Percentiles rank a stretch among this genome's conserved stretches.
Evolutionary conservation across 2,329 filamentous ascomycete species (phyloP).

Genomic region (Hypoxylon rubiginosum): DNA sequence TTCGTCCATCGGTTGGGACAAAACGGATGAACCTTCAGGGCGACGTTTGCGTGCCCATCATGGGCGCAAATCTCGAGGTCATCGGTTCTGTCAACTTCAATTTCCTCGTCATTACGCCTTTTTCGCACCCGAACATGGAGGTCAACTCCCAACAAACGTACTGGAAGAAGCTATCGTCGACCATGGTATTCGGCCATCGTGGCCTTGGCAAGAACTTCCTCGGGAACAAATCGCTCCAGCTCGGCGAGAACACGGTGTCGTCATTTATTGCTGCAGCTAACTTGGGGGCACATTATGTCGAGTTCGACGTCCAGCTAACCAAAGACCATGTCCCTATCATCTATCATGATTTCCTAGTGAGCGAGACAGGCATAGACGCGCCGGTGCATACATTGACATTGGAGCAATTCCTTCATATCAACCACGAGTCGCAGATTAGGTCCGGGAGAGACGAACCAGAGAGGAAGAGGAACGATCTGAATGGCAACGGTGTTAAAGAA

Average conservation of each 20-base stretch:
- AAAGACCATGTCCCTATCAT: constrained; percentile 99
- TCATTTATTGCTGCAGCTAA: constrained; percentile 98
- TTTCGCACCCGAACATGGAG: constrained; percentile 93
- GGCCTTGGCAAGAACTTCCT: constrained; percentile 91
- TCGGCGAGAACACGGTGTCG: constrained; percentile 95
- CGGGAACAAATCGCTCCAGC: constrained; percentile 86
- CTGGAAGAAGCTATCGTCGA: constrained; percentile 92
- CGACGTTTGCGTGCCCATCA: constrained; percentile 91
- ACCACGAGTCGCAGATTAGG: constrained; percentile 67
- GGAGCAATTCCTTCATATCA: constrained; percentile 95
- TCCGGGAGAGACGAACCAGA: constrained; percentile 47
- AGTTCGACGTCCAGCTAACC: constrained; percentile 95
- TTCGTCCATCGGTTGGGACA: constrained; percentile 84
- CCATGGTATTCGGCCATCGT: constrained; percentile 81
- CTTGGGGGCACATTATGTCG: constrained; percentile 81
- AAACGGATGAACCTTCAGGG: constrained; percentile 94
- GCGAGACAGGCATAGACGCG: constrained; percentile 96
- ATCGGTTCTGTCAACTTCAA: constrained; percentile 98
- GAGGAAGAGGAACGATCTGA: constrained; percentile 43
- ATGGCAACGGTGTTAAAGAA: constrained; percentile 51
- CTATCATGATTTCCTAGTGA: constrained; percentile 98
- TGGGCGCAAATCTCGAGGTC: constrained; percentile 86
- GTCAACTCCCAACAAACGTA: constrained; percentile 93
- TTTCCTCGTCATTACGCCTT: constrained; percentile 94
- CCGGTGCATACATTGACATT: constrained; percentile 95